Evolutionary conservation across 148 eudicot genomes (phyloP).

Genomic region (Mesembryanthemum crystallinum): DNA sequence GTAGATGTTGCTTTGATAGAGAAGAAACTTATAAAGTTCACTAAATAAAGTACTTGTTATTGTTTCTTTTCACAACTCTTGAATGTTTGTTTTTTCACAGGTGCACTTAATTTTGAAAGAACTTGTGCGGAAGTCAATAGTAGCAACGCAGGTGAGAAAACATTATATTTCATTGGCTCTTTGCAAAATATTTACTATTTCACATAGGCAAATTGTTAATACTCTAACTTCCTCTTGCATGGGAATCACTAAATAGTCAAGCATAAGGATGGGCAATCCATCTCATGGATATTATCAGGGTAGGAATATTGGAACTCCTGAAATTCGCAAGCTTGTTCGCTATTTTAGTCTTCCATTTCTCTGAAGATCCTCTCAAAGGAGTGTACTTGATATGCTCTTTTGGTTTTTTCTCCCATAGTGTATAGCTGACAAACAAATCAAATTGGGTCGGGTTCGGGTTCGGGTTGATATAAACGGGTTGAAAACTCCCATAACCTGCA

Average conservation of each 20-base stretch:
- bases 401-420: not conserved
- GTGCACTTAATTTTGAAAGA: conserved; percentile 89
- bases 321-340: not conserved
- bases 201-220: not conserved
- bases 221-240: not conserved
- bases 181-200: not conserved
- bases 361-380: not conserved
- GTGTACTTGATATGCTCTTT: not conserved
- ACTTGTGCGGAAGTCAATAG: conserved; percentile 89
- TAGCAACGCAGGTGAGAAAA: conserved; percentile 62
- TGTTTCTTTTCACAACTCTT: not conserved
- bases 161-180: conserved; percentile 1
- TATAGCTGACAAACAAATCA: no score
- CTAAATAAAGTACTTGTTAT: not conserved
- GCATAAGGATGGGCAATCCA: not conserved
- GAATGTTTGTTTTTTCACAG: conserved; percentile 34
- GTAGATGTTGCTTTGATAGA: no score
- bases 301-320: not conserved
- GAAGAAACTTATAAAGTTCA: not conserved
- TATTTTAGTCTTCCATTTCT: not conserved
- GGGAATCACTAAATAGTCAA: not conserved
- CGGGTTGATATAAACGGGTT: no score
- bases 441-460: no score
- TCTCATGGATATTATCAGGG: not conserved
- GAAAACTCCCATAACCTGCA: no score